Conservation (phyloP, 495 filamentous ascomycete species). For the Chaetomium tenue region DNA sequence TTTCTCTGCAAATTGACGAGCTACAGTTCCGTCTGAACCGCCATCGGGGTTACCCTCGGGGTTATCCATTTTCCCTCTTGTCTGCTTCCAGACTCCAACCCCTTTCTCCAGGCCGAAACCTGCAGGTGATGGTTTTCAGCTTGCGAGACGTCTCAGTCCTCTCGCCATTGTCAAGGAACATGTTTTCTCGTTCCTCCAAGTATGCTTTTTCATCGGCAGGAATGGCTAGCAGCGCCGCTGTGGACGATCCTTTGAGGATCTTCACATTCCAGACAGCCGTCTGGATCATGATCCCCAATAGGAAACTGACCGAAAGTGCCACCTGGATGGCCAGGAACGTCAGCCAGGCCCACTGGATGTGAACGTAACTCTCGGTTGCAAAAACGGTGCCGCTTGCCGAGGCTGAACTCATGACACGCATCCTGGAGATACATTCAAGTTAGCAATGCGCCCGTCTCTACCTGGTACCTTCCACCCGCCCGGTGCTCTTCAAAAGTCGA, state of each 20-base stretch:
- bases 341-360: constrained; percentile 30
- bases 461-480: neutral
- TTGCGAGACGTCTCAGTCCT: neutral
- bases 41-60: neutral
- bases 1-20: neutral
- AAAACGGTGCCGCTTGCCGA: constrained; percentile 18
- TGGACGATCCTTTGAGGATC: constrained; percentile 30
- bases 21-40: neutral
- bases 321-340: constrained; percentile 31
- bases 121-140: constrained; percentile 12
- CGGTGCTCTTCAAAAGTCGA: neutral
- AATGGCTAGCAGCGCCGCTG: constrained; percentile 29
- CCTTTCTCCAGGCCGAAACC: constrained; percentile 17
- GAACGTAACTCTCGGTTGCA: constrained; percentile 25
- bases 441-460: neutral
- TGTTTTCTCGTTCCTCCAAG: constrained; percentile 22
- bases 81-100: constrained; percentile 23
- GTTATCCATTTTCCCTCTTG: constrained; percentile 10
- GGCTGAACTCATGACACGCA: constrained; percentile 22
- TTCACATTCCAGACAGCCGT: constrained; percentile 33
- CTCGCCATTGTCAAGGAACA: neutral
- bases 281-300: constrained; percentile 33
- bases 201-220: constrained; percentile 24
- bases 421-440: constrained; percentile 14
- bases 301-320: constrained; percentile 15